phyloP scores from a whole-genome alignment of 1,284 basidiomycete genomes.

The Quambalaria eucalypti region DNA sequence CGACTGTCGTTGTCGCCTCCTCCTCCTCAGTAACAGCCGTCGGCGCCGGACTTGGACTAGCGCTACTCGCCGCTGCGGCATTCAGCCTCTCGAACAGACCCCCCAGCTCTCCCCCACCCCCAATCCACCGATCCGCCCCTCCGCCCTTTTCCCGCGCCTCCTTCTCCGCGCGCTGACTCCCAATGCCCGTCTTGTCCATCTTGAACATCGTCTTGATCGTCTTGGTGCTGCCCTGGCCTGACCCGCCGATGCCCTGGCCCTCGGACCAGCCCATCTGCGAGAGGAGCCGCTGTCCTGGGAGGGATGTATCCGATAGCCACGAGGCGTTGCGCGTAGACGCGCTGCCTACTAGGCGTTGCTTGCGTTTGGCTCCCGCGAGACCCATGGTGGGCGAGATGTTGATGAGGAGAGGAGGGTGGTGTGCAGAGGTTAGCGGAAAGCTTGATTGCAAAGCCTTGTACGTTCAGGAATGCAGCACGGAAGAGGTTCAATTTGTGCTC shows the following conservation, averaged over 20 bases:
- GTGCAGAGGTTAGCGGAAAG: no score
- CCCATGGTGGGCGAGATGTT: slow-evolving; percentile 41
- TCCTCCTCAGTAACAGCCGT: slow-evolving; percentile 2
- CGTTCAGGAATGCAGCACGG: no score
- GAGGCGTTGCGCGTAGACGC: slow-evolving; percentile 31
- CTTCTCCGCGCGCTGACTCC: slow-evolving; percentile 35
- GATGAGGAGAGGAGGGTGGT: no score
- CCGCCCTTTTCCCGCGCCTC: slow-evolving; percentile 31
- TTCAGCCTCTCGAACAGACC: slow-evolving; percentile 43
- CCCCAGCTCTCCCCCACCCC: slow-evolving; percentile 41
- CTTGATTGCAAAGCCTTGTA: no score
- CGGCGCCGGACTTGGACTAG: slow-evolving; percentile 6
- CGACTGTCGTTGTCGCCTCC: slow-evolving; percentile 7
- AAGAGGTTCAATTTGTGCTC: no score
- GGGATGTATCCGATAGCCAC: slow-evolving; percentile 38
- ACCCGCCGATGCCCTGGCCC: slow-evolving; percentile 35
- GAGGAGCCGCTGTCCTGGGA: slow-evolving; percentile 44
- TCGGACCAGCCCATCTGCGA: slow-evolving; percentile 44
- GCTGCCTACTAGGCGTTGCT: slow-evolving; percentile 40
- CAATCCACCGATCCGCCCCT: slow-evolving; percentile 34
- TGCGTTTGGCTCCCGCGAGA: slow-evolving; percentile 35
- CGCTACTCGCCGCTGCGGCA: slow-evolving; percentile 12
- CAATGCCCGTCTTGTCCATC: slow-evolving; percentile 46
- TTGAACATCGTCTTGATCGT: slow-evolving; percentile 36
- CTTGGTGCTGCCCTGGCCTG: slow-evolving; percentile 28